These are phyloP conservation scores for Beauveria pseudobassiana DNA, from an alignment of 2,329 filamentous ascomycete species.

Conservation along the genomic window DNA sequence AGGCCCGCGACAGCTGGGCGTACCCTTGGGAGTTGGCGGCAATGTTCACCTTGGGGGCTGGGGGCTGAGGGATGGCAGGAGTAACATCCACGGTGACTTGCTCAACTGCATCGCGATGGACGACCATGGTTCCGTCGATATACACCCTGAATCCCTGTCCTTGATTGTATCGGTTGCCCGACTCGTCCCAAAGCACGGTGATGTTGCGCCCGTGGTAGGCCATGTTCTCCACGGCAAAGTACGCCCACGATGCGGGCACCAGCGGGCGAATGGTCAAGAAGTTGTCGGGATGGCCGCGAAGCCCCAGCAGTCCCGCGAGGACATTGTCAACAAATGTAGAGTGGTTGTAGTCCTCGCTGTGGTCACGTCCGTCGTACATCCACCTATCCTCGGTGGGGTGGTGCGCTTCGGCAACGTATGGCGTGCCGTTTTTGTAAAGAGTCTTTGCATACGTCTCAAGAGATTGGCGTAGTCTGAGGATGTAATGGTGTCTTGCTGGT, in stretches of 20 bases:
- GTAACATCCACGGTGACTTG: constrained; percentile 15
- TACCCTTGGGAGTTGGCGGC: constrained; percentile 29
- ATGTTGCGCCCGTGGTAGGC: constrained; percentile 35
- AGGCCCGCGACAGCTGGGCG: constrained; percentile 25
- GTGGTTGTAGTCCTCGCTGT: constrained; percentile 30
- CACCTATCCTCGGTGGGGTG: constrained; percentile 24
- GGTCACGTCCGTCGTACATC: constrained; percentile 25
- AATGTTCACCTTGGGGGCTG: constrained; percentile 26
- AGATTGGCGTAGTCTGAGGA: constrained; percentile 30
- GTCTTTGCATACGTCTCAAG: constrained; percentile 31
- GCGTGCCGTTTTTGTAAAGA: constrained; percentile 28
- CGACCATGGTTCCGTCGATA: constrained; percentile 22
- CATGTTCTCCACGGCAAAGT: constrained; percentile 35
- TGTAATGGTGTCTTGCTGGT: constrained; percentile 24
- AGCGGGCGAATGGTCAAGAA: constrained; percentile 31
- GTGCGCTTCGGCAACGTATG: constrained; percentile 37
- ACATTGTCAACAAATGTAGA: constrained; percentile 38
- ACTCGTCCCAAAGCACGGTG: constrained; percentile 32
- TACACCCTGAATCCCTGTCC: constrained; percentile 30
- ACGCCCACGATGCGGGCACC: constrained; percentile 27
- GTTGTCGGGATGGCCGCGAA: constrained; percentile 31
- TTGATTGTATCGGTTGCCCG: constrained; percentile 28
- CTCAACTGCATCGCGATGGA: constrained; percentile 15
- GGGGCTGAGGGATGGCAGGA: not conserved
- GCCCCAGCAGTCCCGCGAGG: constrained; percentile 34